These are phyloP conservation scores for Cladosporium cucumerinum DNA, from an alignment of 2,329 filamentous ascomycete species.

Conservation along the genomic window DNA sequence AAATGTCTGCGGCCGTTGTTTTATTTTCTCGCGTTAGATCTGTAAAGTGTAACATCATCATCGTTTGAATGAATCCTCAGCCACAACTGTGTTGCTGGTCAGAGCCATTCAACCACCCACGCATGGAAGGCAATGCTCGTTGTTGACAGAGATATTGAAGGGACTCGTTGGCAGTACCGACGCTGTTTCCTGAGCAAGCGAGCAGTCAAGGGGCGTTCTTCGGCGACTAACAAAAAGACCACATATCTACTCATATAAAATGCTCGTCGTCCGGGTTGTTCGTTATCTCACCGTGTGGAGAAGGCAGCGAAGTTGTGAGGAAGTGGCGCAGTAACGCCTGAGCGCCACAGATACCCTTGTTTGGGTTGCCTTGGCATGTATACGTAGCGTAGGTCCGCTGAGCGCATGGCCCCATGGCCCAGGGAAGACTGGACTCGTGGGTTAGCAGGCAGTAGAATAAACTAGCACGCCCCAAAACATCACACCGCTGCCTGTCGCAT, in stretches of 20 bases:
- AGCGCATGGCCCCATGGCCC: conserved; percentile 7
- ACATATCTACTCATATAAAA: background rate
- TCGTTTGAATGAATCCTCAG: background rate
- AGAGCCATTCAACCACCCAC: too few relatives aligned
- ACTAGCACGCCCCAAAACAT: background rate
- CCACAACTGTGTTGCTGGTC: background rate
- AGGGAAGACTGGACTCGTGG: background rate
- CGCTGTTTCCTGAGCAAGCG: background rate
- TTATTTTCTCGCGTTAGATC: too few relatives aligned
- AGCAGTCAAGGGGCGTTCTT: background rate
- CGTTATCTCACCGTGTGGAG: background rate
- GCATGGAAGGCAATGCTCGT: background rate
- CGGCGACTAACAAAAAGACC: background rate
- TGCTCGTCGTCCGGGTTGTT: background rate
- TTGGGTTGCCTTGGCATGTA: conserved; percentile 8
- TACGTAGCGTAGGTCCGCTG: conserved; percentile 11
- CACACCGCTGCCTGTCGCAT: conserved; percentile 9
- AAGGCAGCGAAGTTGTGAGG: background rate
- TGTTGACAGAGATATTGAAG: too few relatives aligned
- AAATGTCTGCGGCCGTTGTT: background rate
- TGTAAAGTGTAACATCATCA: background rate
- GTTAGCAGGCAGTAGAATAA: conserved; percentile 14
- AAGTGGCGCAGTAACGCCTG: background rate
- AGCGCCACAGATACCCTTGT: background rate
- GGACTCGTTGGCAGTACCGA: background rate